These are phyloP conservation scores for Lophiotrema nucula DNA, from an alignment of 495 filamentous ascomycete genomes.

Conservation along the genomic window DNA sequence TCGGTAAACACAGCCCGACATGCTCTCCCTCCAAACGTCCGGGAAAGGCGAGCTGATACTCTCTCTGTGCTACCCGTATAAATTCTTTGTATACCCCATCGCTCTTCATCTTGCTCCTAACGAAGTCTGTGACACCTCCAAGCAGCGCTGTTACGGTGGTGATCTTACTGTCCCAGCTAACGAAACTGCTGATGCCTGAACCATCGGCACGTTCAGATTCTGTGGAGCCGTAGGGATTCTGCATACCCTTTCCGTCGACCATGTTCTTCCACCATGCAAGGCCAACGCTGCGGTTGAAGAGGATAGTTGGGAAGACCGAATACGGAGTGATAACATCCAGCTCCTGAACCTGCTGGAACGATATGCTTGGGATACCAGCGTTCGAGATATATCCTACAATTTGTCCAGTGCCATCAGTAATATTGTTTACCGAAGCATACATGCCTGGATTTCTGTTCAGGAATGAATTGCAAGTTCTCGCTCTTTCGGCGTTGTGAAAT, in stretches of 20 bases:
- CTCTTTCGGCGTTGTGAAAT: conserved; percentile 39
- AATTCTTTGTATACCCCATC: conserved; percentile 39
- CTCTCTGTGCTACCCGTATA: conserved; percentile 23
- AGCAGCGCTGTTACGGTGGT: conserved; percentile 41
- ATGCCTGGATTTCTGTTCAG: conserved; percentile 38
- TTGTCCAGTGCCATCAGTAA: conserved; percentile 15
- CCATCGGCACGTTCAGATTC: conserved; percentile 43
- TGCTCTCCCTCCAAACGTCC: conserved; percentile 39
- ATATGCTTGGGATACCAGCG: conserved; percentile 25
- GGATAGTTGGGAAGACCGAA: background rate
- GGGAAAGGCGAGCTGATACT: conserved; percentile 37
- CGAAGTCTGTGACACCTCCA: conserved; percentile 37
- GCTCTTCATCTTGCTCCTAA: conserved; percentile 39
- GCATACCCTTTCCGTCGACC: conserved; percentile 43
- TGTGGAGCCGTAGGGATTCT: conserved; percentile 43
- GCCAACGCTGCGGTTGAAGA: background rate
- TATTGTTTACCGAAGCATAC: conserved; percentile 44
- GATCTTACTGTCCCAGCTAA: conserved; percentile 45
- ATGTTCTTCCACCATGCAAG: conserved; percentile 46
- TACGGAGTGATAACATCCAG: background rate
- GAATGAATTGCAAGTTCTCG: conserved; percentile 43
- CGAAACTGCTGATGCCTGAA: conserved; percentile 33
- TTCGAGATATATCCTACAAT: background rate
- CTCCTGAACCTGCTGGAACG: background rate
- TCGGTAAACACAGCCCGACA: conserved; percentile 38